Evolutionary conservation across 2,329 filamentous ascomycete genomes (phyloP), one percentile per base, ranked within the genome.

Genomic region (Colletotrichum sp.): DNA sequence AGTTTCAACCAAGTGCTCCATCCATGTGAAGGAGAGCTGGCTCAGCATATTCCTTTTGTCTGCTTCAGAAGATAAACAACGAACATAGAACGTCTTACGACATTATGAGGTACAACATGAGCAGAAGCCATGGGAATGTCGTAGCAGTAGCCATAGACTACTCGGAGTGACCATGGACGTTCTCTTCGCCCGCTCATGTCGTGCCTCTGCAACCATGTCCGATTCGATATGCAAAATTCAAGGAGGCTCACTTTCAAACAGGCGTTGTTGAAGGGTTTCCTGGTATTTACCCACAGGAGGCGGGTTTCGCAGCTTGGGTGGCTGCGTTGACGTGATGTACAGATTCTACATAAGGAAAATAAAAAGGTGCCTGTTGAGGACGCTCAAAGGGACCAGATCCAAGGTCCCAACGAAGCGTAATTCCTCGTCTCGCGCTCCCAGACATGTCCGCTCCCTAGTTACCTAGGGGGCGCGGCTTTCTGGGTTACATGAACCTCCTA

Each of bases 341-440:
- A 78, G 66, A 71, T 75, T 78, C 72, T 78, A 78, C 77, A 78
- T 75, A 78, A 77, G 75, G 70, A 77, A 76, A 77, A 64, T 55
- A 77, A 76, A 32, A 75, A 75, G 66, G 71, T 68, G 64, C 28
- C 70, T 73, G 64, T 73, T 64, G 28, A 55, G 58, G 52, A 73
- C 60, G 43, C 32, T 36, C 30, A 38, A 18, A 61, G 64, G 48
- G 15, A 65, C 70, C 73, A 48, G 65, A 65, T 69, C 58, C 70
- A 73, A 62, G n/a, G 28, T 70, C 56, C 66, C 36, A 18, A 52
- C 16, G 66, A 48, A 61, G 66, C 55, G 26, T n/a, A n/a, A 38
- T n/a, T 56, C 68, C 64, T 64, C 65, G 36, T 75, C 60, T 55
- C 68, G 70, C 64, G 65, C 48, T 60, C 48, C 70, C 70, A 67